phyloP scores from a whole-genome alignment of 495 filamentous ascomycete genomes.

The Talaromyces thailandensis region DNA sequence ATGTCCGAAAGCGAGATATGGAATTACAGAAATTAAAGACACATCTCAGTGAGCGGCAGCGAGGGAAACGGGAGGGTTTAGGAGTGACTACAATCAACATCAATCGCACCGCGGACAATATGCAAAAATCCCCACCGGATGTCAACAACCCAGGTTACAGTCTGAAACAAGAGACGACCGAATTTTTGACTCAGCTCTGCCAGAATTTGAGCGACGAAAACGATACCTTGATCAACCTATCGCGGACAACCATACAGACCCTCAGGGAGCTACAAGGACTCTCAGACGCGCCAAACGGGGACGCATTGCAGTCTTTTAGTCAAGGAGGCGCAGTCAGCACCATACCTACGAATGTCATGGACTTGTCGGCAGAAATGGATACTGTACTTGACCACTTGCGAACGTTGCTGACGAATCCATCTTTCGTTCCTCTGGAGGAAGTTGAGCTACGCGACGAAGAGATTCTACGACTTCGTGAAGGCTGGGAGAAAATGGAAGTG shows the following conservation, averaged over 20 bases:
- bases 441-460: slow-evolving; percentile 86
- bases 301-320: slow-evolving; percentile 19
- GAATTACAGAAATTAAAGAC: slow-evolving; percentile 83
- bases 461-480: slow-evolving; percentile 68
- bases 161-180: slow-evolving; percentile 78
- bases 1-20: slow-evolving; percentile 82
- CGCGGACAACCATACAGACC: slow-evolving; percentile 60
- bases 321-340: slow-evolving; percentile 24
- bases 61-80: slow-evolving; percentile 41
- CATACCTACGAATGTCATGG: slow-evolving; percentile 56
- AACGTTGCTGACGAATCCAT: slow-evolving; percentile 82
- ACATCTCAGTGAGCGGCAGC: slow-evolving; percentile 53
- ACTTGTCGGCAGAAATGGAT: slow-evolving; percentile 63
- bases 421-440: slow-evolving; percentile 93
- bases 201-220: slow-evolving; percentile 91
- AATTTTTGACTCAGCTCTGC: slow-evolving; percentile 82
- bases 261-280: slow-evolving; percentile 75
- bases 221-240: slow-evolving; percentile 65
- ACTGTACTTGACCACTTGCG: slow-evolving; percentile 68
- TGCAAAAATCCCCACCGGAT: slow-evolving; percentile 32
- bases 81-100: slow-evolving; percentile 43
- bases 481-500: slow-evolving; percentile 85
- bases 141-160: slow-evolving; percentile 57
- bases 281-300: slow-evolving; percentile 40
- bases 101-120: slow-evolving; percentile 28